phyloP scores from a whole-genome alignment of 2,329 filamentous ascomycete species.

The Xylaria sp. region DNA sequence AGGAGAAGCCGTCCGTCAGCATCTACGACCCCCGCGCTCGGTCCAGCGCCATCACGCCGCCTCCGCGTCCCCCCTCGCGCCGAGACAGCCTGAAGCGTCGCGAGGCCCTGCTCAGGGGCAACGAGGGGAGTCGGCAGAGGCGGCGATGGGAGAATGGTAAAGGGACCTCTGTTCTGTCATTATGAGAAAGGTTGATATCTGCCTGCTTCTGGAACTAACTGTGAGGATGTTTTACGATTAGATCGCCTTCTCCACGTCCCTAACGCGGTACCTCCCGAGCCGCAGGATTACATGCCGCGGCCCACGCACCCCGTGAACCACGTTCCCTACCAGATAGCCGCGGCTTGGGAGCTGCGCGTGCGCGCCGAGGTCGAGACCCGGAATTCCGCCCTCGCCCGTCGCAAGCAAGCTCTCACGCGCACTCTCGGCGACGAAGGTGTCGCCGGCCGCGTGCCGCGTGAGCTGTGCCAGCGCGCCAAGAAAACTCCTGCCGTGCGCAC shows the following conservation, averaged over 20 bases:
- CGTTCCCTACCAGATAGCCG: slow-evolving; percentile 88
- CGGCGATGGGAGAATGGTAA: slow-evolving; percentile 96
- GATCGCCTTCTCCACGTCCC: slow-evolving; percentile 90
- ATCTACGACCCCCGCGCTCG: slow-evolving; percentile 46
- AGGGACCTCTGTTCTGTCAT: slow-evolving; percentile 36
- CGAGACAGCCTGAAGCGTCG: slow-evolving; percentile 70
- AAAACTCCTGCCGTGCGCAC: slow-evolving; percentile 79
- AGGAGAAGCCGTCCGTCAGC: slow-evolving; percentile 44
- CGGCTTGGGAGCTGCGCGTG: slow-evolving; percentile 57
- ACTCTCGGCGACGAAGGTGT: slow-evolving; percentile 56
- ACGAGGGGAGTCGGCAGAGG: slow-evolving; percentile 86
- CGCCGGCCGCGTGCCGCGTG: slow-evolving; percentile 75
- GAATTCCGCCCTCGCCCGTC: slow-evolving; percentile 53
- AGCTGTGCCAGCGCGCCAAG: slow-evolving; percentile 84
- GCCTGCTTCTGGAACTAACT: slow-evolving; percentile 7
- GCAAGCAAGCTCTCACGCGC: slow-evolving; percentile 58
- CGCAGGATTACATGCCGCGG: slow-evolving; percentile 83
- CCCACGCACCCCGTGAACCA: slow-evolving; percentile 82
- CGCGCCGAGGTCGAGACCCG: slow-evolving; percentile 59
- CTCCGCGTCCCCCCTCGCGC: slow-evolving; percentile 59
- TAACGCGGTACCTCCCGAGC: slow-evolving; percentile 82
- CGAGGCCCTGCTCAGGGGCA: slow-evolving; percentile 85
- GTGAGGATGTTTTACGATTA: slow-evolving; percentile 50
- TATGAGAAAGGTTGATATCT: no score
- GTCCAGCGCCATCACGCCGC: slow-evolving; percentile 47